phyloP scores from a whole-genome alignment of 225 moss, liverwort and hornwort genomes.

The Straminergon stramineum region DNA sequence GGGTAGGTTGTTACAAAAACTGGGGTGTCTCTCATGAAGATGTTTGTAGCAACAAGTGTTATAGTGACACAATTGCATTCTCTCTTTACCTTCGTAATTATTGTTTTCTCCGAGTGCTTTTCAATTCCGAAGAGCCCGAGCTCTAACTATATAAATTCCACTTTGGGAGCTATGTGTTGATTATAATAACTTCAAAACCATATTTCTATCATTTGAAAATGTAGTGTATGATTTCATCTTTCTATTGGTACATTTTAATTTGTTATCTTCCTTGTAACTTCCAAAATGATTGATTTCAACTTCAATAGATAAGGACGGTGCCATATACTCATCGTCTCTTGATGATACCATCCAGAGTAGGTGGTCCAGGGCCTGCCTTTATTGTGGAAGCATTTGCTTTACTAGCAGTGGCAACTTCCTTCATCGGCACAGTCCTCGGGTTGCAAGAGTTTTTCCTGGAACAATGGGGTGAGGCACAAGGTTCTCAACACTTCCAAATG shows the following conservation, averaged over 20 bases:
- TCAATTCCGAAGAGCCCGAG: neutral
- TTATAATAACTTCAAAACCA: neutral
- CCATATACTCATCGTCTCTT: neutral
- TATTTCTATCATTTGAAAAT: neutral
- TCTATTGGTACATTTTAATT: neutral
- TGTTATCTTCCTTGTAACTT: neutral
- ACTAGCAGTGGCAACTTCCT: conserved; percentile 48
- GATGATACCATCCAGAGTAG: conserved; percentile 23
- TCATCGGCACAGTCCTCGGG: conserved; percentile 47
- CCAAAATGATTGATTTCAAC: neutral
- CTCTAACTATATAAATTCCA: neutral
- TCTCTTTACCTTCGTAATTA: neutral
- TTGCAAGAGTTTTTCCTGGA: conserved; percentile 54
- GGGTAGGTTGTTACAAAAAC: neutral
- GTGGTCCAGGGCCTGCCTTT: conserved; percentile 43
- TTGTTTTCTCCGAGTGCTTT: neutral
- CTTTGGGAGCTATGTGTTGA: neutral
- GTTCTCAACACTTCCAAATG: neutral
- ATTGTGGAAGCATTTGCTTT: conserved; percentile 37
- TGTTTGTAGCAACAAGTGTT: neutral
- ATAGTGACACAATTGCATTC: neutral
- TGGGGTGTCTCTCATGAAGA: neutral
- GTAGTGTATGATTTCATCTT: neutral
- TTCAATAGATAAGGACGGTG: neutral
- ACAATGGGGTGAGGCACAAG: conserved; percentile 42